Evolutionary conservation across 176 grass and related monocot species (phyloP), one percentile per base, ranked within the genome.

Genomic region (Miscanthus lutarioriparius): DNA sequence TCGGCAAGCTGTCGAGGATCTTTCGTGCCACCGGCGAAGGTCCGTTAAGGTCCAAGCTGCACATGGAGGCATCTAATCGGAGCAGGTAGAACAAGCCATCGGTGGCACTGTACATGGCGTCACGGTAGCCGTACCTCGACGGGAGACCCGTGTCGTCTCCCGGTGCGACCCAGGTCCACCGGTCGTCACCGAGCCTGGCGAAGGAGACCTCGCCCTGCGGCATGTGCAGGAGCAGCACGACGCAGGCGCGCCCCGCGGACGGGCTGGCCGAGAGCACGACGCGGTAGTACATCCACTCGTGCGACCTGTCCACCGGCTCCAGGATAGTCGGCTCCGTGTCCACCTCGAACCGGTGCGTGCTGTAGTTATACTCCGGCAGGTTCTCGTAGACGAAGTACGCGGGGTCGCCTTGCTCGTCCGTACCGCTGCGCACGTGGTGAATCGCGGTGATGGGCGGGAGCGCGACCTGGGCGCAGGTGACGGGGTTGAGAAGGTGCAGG

Each of bases 401-500:
- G 0, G 49, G 40, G 27, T 4, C 7, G 10, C 78, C 84, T 0
- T 64, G 7, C 12, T 36, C 35, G 27, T 48, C 47, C 1, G 10
- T 2, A 2, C 26, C 48, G 7, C 72, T 51, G 22, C 15, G 25
- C 10, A 84, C 35, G 16, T 75, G 41, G 25, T 65, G 19, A 11
- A 85, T 4, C 5, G 44, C 2, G 19, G 64, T 79, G 54, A 73
- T 8, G 8, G 64, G 80, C 10, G 49, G 86, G 44, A 84, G 86
- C 30, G 45, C 10, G 64, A 41, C 35, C n/a, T 33, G 51, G 0
- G 2, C 39, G 20, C 79, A 39, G 23, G 77, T 88, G 51, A 88
- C 8, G 15, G 86, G 86, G 63, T 84, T 88, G 59, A 84, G 2
- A 7, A 88, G 69, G 72, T 64, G 72, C 26, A 80, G 81, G 36